phyloP scores from a whole-genome alignment of 768 basidiomycete species.

The Melanogaster broomeanus region DNA sequence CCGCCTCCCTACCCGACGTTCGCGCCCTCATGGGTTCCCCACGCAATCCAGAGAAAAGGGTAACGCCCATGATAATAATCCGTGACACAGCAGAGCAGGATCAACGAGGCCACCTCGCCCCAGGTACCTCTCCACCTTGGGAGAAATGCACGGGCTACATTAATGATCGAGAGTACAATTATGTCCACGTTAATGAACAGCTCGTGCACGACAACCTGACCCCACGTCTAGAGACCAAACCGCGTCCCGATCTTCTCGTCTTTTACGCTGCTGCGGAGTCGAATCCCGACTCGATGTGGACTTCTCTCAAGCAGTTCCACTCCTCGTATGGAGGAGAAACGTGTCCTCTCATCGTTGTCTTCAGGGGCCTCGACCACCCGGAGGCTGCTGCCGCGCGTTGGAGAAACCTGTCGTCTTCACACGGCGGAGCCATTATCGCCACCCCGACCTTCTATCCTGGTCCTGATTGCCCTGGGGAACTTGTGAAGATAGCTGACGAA shows the following conservation, averaged over 20 bases:
- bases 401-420: slow-evolving; percentile 13
- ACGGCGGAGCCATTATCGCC: slow-evolving; percentile 15
- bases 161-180: slow-evolving; percentile 13
- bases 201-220: background rate
- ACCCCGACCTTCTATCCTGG: slow-evolving; percentile 22
- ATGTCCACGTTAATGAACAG: slow-evolving; percentile 7
- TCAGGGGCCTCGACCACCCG: slow-evolving; percentile 16
- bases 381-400: slow-evolving; percentile 16
- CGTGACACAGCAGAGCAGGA: slow-evolving; percentile 14
- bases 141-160: slow-evolving; percentile 1
- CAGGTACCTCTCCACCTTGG: background rate
- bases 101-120: slow-evolving; percentile 2
- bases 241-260: slow-evolving; percentile 22
- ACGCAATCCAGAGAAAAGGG: slow-evolving; percentile 10
- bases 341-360: slow-evolving; percentile 23
- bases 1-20: slow-evolving; percentile 22
- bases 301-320: slow-evolving; percentile 16
- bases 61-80: slow-evolving; percentile 13
- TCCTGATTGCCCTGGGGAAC: slow-evolving; percentile 8
- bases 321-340: slow-evolving; percentile 16
- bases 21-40: slow-evolving; percentile 8
- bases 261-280: slow-evolving; percentile 18
- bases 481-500: slow-evolving; percentile 16
- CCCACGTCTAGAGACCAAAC: background rate
- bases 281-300: slow-evolving; percentile 11